Conservation (phyloP, 208 protist genomes). For the Trypanosoma vivax region DNA sequence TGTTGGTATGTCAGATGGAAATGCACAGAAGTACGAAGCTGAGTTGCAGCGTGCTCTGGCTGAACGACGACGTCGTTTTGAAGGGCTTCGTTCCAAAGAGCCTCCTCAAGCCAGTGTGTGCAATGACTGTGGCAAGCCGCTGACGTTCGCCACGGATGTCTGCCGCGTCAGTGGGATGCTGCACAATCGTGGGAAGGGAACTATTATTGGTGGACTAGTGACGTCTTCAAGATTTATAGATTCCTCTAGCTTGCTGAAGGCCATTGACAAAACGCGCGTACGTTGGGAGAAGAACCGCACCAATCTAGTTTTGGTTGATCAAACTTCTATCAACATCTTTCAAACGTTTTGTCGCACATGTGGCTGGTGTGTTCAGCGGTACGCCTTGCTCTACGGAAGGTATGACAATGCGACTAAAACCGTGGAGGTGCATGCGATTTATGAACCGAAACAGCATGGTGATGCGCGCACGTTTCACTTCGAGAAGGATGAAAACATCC, state of each 20-base stretch:
- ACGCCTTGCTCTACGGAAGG: conserved; percentile 80
- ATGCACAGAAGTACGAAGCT: too few relatives aligned
- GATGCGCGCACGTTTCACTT: conserved; percentile 45
- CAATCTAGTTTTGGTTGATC: conserved; percentile 64
- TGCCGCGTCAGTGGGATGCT: conserved; percentile 70
- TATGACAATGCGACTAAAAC: conserved; percentile 31
- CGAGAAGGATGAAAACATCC: conserved; percentile 30
- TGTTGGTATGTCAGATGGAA: too few relatives aligned
- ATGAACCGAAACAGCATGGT: conserved; percentile 82
- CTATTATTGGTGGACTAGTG: conserved; percentile 56
- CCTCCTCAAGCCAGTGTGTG: too few relatives aligned
- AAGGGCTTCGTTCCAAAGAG: too few relatives aligned
- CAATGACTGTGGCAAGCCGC: conserved; percentile 40
- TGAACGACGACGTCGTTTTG: too few relatives aligned
- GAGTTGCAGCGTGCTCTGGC: conserved; percentile 38
- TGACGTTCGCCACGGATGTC: too few relatives aligned
- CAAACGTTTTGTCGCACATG: conserved; percentile 71
- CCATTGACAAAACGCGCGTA: conserved; percentile 68
- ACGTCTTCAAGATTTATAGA: conserved; percentile 48
- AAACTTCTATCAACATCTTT: conserved; percentile 71
- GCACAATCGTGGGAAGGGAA: conserved; percentile 55
- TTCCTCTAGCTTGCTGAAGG: conserved; percentile 56
- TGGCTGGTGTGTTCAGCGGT: conserved; percentile 74
- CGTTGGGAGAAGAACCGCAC: conserved; percentile 74
- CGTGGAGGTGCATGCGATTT: conserved; percentile 78